phyloP scores from a whole-genome alignment of 345 rosid species.

The Eucalyptus pauciflora region DNA sequence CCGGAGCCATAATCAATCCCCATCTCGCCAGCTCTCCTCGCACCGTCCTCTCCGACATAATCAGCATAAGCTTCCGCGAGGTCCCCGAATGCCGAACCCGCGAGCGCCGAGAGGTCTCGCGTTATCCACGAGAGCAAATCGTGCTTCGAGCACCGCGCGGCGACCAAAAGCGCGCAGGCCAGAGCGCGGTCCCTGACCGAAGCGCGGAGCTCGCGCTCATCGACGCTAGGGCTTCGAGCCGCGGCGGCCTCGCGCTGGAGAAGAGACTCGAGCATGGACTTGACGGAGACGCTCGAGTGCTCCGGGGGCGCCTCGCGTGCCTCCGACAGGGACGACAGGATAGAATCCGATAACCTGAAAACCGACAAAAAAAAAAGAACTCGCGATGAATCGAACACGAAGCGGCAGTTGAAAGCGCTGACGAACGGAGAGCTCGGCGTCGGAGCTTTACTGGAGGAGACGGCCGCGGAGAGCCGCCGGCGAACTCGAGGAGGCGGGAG shows the following conservation, averaged over 20 bases:
- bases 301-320: conserved; percentile 33
- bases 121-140: conserved; percentile 75
- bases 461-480: conserved; percentile 13
- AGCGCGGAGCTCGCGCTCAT: conserved; percentile 3
- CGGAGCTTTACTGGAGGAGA: conserved; percentile 37
- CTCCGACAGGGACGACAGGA: conserved; percentile 26
- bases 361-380: not conserved
- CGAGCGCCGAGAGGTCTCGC: conserved; percentile 6
- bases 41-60: conserved; percentile 4
- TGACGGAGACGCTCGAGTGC: conserved; percentile 24
- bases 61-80: conserved; percentile 19
- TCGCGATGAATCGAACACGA: not conserved
- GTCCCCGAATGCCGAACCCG: conserved; percentile 20
- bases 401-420: not conserved
- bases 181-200: conserved; percentile 35
- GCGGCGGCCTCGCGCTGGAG: conserved; percentile 14
- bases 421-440: not conserved
- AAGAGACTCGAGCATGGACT: conserved; percentile 40
- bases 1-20: not conserved
- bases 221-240: not conserved
- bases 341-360: conserved; percentile 32
- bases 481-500: not conserved
- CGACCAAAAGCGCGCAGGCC: conserved; percentile 58
- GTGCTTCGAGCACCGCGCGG: conserved; percentile 42
- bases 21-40: conserved; percentile 7